These are phyloP conservation scores for Candolleomyces aberdarensis DNA, from an alignment of 768 basidiomycete species.

Conservation along the genomic window DNA sequence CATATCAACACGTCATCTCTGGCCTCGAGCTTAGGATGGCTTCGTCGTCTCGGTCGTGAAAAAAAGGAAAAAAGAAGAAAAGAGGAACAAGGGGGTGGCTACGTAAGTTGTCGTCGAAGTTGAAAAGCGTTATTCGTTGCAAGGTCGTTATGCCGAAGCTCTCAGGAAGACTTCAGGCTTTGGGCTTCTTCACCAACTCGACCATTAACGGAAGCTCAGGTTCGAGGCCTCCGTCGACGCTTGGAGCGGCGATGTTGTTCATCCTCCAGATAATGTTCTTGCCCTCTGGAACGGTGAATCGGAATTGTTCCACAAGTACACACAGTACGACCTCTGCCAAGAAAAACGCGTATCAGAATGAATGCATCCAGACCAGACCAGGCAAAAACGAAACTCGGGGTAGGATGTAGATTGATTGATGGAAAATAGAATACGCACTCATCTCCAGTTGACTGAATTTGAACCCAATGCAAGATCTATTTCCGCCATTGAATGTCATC, in stretches of 20 bases:
- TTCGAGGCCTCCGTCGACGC: too few species aligned
- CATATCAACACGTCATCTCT: constrained; percentile 33
- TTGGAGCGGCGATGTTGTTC: constrained; percentile 6
- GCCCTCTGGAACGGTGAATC: constrained; percentile 17
- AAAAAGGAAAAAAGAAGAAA: too few species aligned
- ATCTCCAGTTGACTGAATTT: constrained; percentile 50
- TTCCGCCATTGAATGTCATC: constrained; percentile 44
- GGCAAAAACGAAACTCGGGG: not conserved
- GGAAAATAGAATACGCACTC: constrained; percentile 27
- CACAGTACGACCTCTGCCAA: constrained; percentile 25
- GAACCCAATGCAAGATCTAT: constrained; percentile 44
- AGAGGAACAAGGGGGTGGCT: too few species aligned
- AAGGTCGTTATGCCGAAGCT: too few species aligned
- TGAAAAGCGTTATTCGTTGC: too few species aligned
- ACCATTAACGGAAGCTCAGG: too few species aligned
- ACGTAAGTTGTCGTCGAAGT: too few species aligned
- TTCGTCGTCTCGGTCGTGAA: not conserved
- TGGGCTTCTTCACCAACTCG: too few species aligned
- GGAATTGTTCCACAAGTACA: constrained; percentile 22
- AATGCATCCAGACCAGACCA: not conserved
- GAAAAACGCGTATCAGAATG: not conserved
- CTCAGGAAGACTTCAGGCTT: too few species aligned
- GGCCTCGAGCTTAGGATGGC: not conserved
- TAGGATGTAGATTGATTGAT: not conserved
- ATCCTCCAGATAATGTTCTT: constrained; percentile 28